Evolutionary conservation across 768 basidiomycete genomes (phyloP).

Genomic region (Suillus plorans): DNA sequence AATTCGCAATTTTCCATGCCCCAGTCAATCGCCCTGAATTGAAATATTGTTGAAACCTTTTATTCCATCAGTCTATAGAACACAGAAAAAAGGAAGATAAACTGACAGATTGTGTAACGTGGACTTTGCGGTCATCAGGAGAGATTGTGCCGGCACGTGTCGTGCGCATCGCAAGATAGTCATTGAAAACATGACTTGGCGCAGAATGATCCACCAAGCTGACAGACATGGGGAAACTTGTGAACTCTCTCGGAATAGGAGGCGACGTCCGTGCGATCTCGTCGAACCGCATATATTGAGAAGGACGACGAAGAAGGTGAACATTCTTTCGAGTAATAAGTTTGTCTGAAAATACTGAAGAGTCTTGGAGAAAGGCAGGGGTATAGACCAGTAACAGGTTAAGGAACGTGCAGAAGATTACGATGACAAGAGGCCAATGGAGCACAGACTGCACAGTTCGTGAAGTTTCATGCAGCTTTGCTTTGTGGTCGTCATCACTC

Average conservation of each 20-base stretch:
- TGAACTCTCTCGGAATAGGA: neutral
- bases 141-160: neutral
- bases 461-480: neutral
- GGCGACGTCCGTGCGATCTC: neutral
- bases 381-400: neutral
- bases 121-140: constrained; percentile 1
- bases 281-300: neutral
- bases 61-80: neutral
- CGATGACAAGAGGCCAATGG: neutral
- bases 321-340: neutral
- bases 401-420: neutral
- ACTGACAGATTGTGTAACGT: neutral
- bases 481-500: neutral
- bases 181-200: neutral
- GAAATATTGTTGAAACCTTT: neutral
- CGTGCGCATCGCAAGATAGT: neutral
- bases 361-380: neutral
- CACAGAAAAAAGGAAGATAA: neutral
- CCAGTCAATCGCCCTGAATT: constrained; percentile 1
- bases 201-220: neutral
- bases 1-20: neutral
- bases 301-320: neutral
- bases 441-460: neutral
- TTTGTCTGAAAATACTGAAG: neutral
- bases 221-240: neutral